Percentiles rank a stretch among this genome's conserved stretches.
Evolutionary conservation across 2,329 filamentous ascomycete genomes (phyloP).

Genomic region (Aspergillus sp.): DNA sequence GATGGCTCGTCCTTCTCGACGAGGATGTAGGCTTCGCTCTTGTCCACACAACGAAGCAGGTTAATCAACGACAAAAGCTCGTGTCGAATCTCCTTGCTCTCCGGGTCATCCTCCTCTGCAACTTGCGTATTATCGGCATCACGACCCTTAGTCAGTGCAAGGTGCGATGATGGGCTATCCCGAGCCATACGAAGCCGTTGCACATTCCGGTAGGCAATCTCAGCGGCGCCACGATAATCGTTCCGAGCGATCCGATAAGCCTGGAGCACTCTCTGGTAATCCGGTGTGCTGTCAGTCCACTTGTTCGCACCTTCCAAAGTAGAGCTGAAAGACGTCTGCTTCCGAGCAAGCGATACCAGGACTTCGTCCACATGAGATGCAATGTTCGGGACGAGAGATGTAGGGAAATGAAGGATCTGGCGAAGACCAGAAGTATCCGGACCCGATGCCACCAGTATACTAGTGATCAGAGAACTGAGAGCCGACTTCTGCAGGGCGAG

Average conservation of each 20-base stretch:
- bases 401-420: conserved; percentile 70
- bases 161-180: conserved; percentile 32
- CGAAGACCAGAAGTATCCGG: conserved; percentile 49
- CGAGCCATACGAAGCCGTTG: conserved; percentile 47
- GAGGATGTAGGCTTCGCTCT: conserved; percentile 74
- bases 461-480: conserved; percentile 64
- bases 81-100: conserved; percentile 57
- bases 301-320: conserved; percentile 37
- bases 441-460: conserved; percentile 40
- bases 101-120: conserved; percentile 42
- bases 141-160: conserved; percentile 36
- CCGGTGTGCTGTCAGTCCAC: conserved; percentile 47
- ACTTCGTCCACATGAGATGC: conserved; percentile 76
- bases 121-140: conserved; percentile 30
- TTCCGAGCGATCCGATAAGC: conserved; percentile 81
- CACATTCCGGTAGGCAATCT: conserved; percentile 56
- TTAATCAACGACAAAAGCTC: conserved; percentile 93
- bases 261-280: conserved; percentile 87
- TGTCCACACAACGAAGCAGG: conserved; percentile 78
- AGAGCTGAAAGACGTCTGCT: conserved; percentile 61
- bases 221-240: conserved; percentile 78
- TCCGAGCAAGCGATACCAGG: conserved; percentile 68
- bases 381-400: conserved; percentile 62
- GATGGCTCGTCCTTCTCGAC: conserved; percentile 46
- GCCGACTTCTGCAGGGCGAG: conserved; percentile 68